These are phyloP conservation scores for Geotrichum phurueaensis DNA, from an alignment of 1,139 yeast genomes.

Conservation along the genomic window DNA sequence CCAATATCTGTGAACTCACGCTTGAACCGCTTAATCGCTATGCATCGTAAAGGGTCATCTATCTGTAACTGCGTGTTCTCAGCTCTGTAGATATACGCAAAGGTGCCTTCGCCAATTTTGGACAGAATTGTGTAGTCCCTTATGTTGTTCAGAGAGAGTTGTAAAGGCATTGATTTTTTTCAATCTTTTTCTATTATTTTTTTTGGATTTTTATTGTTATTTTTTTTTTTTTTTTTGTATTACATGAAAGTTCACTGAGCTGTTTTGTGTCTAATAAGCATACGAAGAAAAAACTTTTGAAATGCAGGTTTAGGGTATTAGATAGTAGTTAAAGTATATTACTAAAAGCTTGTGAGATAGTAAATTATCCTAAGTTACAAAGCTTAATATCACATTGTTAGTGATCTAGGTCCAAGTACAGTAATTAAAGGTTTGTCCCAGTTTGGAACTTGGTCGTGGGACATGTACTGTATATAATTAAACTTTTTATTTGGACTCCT, in stretches of 20 bases:
- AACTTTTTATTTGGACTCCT: no score
- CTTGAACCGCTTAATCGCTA: slow-evolving; percentile 23
- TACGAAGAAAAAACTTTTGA: not conserved
- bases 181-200: no score
- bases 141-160: not conserved
- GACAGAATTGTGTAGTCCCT: slow-evolving; percentile 9
- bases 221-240: not conserved
- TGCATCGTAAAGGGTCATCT: slow-evolving; percentile 19
- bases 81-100: slow-evolving; percentile 21
- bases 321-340: not conserved
- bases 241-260: not conserved
- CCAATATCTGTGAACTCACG: slow-evolving; percentile 18
- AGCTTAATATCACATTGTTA: no score
- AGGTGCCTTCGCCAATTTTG: slow-evolving; percentile 20
- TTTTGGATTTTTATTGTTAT: no score
- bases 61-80: slow-evolving; percentile 18
- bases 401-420: no score
- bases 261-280: not conserved
- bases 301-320: not conserved
- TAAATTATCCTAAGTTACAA: no score
- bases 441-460: no score
- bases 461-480: no score
- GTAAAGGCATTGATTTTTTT: not conserved
- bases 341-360: not conserved
- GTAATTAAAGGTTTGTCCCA: no score